Conservation (phyloP, 164 flowering plant genomes). For the Macadamia tetraphylla region DNA sequence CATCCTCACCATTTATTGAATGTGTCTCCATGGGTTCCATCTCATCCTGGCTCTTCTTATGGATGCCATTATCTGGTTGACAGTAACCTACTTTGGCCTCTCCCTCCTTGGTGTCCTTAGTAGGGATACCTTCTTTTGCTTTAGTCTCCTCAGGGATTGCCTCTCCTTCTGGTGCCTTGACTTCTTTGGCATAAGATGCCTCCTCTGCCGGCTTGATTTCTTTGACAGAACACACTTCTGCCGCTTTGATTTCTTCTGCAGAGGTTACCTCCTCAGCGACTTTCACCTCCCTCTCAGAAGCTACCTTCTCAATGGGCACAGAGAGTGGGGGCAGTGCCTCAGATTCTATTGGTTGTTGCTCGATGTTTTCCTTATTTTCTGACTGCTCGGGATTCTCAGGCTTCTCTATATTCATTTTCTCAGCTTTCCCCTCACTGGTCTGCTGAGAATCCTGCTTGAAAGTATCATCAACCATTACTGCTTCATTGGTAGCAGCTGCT, state of each 20-base stretch:
- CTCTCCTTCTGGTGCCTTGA: constrained; percentile 1
- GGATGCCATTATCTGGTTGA: constrained; percentile 7
- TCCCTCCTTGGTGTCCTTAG: background rate
- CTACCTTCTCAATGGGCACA: constrained; percentile 3
- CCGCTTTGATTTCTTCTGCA: background rate
- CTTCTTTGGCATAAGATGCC: background rate
- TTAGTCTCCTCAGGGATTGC: background rate
- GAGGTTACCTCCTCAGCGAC: background rate
- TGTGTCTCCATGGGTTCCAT: constrained; percentile 3
- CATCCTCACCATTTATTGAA: constrained; percentile 9
- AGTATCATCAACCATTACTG: background rate
- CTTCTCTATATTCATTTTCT: background rate
- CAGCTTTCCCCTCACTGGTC: constrained; percentile 4
- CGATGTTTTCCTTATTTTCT: constrained; percentile 7
- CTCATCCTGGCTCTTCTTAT: constrained; percentile 9
- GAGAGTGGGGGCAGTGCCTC: constrained; percentile 7
- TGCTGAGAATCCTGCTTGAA: constrained; percentile 3
- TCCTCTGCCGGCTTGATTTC: background rate
- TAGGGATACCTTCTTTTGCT: background rate
- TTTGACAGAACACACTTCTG: background rate
- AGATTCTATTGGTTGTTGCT: constrained; percentile 8
- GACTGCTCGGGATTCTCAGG: constrained; percentile 8
- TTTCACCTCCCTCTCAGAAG: constrained; percentile 6
- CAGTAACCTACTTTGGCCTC: constrained; percentile 3
- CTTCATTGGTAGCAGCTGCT: background rate